Base-by-base conservation (phyloP, 441 rosid genomes). In the Pelargonium fulgidum region DNA sequence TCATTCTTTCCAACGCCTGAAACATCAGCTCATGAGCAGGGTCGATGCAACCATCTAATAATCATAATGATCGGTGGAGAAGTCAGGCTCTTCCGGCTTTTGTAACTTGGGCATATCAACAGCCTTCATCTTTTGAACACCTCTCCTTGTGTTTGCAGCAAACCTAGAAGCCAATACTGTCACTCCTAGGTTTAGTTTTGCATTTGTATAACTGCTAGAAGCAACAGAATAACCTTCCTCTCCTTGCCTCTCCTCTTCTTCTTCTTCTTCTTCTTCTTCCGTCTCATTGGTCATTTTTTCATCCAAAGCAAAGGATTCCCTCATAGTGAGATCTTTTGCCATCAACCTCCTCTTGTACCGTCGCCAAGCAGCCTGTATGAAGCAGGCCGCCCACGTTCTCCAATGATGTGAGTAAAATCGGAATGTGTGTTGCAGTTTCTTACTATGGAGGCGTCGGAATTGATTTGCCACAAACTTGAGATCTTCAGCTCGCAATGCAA, bases 371-470 rank as follows among this genome's bases (percentile, higher is more conserved):
- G 97, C 95, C 72, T 91, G 97, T 68, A 91, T 85, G 83, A 93
- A 89, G 83, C 97, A 88, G 61, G 95, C 92, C 47, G 97, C 95
- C 97, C 98, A 93, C 58, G 92, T 89, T 75, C 97, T 91, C 98
- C 98, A 89, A 72, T 93, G 98, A 69, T 87, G 90, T 76, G 98
- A 93, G 75, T 93, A 89, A 58, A 86, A 91, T 67, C 95, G 78
- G 74, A 88, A 88, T 3, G 96, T 88, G 72, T 92, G 97, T 66
- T 91, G 98, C 76, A 90, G 85, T 79, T 79, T 93, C 84, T 93
- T 91, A 85, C 98, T 91, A 70, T 93, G 97, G 64, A 93, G 85
- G 74, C 96, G 85, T 66, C 97, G 78, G 76, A 91, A 93, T 71
- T 93, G 97, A 73, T 91, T 91, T 0, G 97, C 97, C 10, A 93